Percentiles rank a stretch among this genome's conserved stretches.
phyloP scores from a whole-genome alignment of 768 basidiomycete genomes.

The Pleurotus ostreatus region DNA sequence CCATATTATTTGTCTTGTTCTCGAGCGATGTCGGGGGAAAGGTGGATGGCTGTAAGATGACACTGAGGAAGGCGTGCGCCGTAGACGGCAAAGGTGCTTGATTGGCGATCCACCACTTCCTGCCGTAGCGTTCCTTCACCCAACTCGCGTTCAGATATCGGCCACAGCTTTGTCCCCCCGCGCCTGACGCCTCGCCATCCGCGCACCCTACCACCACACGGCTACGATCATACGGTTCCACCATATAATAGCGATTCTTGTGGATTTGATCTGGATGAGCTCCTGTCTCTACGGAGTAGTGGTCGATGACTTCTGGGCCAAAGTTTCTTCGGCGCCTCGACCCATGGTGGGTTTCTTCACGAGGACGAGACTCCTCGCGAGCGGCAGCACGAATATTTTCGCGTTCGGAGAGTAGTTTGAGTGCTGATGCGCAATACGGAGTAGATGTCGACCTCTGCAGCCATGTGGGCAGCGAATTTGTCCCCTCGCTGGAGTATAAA shows the following conservation, averaged over 20 bases:
- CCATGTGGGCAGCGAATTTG: conserved; percentile 24
- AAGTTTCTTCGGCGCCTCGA: conserved; percentile 17
- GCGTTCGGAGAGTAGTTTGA: conserved; percentile 30
- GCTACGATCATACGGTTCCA: conserved; percentile 81
- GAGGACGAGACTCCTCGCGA: conserved; percentile 22
- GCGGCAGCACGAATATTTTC: conserved; percentile 29
- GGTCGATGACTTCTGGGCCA: conserved; percentile 19
- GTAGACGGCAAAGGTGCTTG: conserved; percentile 77
- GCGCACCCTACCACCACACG: conserved; percentile 50
- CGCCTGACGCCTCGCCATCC: conserved; percentile 12
- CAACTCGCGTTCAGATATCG: conserved; percentile 83
- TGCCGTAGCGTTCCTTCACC: conserved; percentile 71
- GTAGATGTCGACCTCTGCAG: conserved; percentile 19
- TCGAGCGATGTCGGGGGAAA: conserved; percentile 26
- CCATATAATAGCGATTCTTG: conserved; percentile 68
- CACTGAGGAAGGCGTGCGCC: conserved; percentile 71
- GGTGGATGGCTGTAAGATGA: conserved; percentile 49
- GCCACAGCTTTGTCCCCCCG: conserved; percentile 18
- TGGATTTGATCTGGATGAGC: conserved; percentile 35
- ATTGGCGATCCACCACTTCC: conserved; percentile 81
- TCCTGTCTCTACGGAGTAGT: conserved; percentile 60
- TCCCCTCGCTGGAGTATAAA: neutral
- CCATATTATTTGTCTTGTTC: conserved; percentile 13
- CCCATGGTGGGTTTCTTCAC: neutral
- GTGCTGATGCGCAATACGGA: conserved; percentile 22